These are phyloP conservation scores for Stereocaulon alpinum DNA, from an alignment of 495 filamentous ascomycete genomes.

Conservation along the genomic window DNA sequence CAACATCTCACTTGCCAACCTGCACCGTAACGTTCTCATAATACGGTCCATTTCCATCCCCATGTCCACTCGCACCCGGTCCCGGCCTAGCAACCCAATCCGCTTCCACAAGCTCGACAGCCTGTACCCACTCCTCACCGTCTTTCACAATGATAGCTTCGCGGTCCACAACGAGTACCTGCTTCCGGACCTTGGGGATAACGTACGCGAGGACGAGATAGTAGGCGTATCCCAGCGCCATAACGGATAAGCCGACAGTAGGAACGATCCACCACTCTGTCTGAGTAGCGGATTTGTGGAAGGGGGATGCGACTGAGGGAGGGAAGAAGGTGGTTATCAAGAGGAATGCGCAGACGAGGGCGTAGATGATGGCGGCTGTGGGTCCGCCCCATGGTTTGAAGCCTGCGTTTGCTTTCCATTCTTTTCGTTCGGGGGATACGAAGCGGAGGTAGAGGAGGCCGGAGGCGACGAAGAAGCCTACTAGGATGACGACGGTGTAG, in stretches of 20 bases:
- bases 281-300: neutral
- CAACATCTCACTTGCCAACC: neutral
- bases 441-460: conserved; percentile 29
- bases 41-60: neutral
- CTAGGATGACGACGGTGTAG: conserved; percentile 23
- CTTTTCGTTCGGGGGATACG: conserved; percentile 1
- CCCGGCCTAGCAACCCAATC: conserved; percentile 16
- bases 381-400: conserved; percentile 23
- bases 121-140: conserved; percentile 18
- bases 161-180: conserved; percentile 13
- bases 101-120: conserved; percentile 17
- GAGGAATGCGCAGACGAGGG: conserved; percentile 11
- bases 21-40: neutral
- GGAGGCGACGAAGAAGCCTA: conserved; percentile 28
- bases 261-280: conserved; percentile 7
- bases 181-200: conserved; percentile 11
- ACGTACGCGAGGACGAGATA: conserved; percentile 15
- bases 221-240: conserved; percentile 15
- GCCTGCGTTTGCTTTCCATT: conserved; percentile 18
- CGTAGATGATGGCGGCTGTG: conserved; percentile 23
- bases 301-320: conserved; percentile 3
- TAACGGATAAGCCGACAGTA: conserved; percentile 3
- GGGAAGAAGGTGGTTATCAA: conserved; percentile 8
- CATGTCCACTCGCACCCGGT: neutral
- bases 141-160: conserved; percentile 17